These are phyloP conservation scores for Naematelia aurantialba DNA, from an alignment of 768 basidiomycete genomes.

Conservation along the genomic window DNA sequence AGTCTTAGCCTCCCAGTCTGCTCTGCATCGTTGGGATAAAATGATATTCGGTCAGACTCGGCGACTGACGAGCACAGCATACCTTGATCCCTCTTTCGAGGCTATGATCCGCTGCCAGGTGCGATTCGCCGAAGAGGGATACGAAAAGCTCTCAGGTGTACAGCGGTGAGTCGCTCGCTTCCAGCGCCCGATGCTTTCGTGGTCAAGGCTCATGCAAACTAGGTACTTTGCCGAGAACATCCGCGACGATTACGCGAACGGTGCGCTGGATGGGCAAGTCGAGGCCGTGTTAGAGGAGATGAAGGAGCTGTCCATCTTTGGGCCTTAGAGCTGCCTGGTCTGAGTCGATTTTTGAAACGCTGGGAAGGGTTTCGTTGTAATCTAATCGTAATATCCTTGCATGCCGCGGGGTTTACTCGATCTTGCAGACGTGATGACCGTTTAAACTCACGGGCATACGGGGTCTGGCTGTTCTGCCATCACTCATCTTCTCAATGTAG, in stretches of 20 bases:
- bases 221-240: constrained; percentile 88
- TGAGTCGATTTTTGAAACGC: not conserved
- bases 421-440: too few relatives aligned
- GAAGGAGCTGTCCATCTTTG: constrained; percentile 91
- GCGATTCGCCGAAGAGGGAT: constrained; percentile 96
- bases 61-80: constrained; percentile 53
- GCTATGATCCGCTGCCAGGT: constrained; percentile 94
- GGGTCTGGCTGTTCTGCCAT: too few relatives aligned
- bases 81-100: constrained; percentile 97
- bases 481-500: not conserved
- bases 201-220: not conserved
- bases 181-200: too few relatives aligned
- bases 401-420: not conserved
- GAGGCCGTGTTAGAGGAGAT: constrained; percentile 96
- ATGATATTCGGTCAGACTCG: too few relatives aligned
- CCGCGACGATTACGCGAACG: constrained; percentile 94
- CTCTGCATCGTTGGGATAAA: too few relatives aligned
- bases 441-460: too few relatives aligned
- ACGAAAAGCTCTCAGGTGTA: constrained; percentile 91
- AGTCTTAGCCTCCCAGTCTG: constrained; percentile 13
- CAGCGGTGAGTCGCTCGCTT: constrained; percentile 61
- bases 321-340: constrained; percentile 47
- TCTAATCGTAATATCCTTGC: not conserved
- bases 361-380: constrained; percentile 3
- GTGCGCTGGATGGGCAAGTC: constrained; percentile 95